These are phyloP conservation scores for Alternaria alternata DNA, from an alignment of 2,329 filamentous ascomycete genomes.

Conservation along the genomic window DNA sequence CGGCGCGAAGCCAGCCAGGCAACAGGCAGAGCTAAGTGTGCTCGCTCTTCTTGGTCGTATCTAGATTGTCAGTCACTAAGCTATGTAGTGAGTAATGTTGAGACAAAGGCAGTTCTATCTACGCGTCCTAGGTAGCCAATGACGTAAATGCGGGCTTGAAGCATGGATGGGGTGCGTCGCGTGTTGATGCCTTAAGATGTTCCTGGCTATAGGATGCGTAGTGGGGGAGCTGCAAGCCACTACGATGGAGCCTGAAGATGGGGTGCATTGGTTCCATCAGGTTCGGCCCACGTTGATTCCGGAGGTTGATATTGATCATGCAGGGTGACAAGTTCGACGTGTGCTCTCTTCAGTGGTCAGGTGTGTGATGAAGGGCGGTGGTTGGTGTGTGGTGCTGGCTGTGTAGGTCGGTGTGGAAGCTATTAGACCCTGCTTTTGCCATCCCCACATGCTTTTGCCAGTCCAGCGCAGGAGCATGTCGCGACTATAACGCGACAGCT, in stretches of 20 bases:
- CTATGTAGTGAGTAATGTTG: not conserved
- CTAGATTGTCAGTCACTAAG: too few relatives aligned
- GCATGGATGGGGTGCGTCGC: not conserved
- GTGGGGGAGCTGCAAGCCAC: constrained; percentile 4
- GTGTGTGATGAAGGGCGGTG: not conserved
- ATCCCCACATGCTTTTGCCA: not conserved
- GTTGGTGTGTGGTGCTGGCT: not conserved
- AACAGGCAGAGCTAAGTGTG: too few relatives aligned
- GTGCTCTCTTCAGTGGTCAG: constrained; percentile 15
- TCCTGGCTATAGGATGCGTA: not conserved
- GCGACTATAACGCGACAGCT: constrained; percentile 5
- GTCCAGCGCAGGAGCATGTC: constrained; percentile 1
- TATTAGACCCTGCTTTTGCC: constrained; percentile 9
- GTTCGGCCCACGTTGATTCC: not conserved
- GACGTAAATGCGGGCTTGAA: not conserved
- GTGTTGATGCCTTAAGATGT: not conserved
- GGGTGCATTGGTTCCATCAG: constrained; percentile 3
- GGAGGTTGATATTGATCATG: not conserved
- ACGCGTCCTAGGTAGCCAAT: not conserved
- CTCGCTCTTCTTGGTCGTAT: too few relatives aligned
- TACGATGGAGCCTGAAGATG: not conserved
- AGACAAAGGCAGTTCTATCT: not conserved
- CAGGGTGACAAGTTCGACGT: constrained; percentile 11
- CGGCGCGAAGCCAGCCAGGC: too few relatives aligned
- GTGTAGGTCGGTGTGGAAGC: not conserved